Conservation (phyloP, 495 filamentous ascomycete genomes). For the Penicillium chermesinum region DNA sequence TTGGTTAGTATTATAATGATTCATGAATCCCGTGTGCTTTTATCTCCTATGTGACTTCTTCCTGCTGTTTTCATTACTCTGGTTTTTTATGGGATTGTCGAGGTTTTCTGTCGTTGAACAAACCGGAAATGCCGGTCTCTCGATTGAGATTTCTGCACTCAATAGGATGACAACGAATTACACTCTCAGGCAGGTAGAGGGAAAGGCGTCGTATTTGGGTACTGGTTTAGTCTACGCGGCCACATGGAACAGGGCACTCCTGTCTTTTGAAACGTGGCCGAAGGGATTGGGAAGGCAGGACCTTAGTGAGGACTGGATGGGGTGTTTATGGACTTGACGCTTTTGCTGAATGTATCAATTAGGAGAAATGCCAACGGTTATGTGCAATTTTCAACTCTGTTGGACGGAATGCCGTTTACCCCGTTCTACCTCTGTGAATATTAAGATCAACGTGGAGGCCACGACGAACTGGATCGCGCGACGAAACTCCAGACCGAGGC, state of each 20-base stretch:
- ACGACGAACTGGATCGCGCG: too few species aligned
- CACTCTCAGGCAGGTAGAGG: not conserved
- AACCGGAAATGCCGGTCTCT: not conserved
- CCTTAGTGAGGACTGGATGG: not conserved
- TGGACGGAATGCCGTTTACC: too few species aligned
- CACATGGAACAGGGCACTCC: not conserved
- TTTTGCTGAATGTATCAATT: not conserved
- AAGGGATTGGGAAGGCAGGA: not conserved
- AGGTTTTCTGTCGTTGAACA: too few species aligned
- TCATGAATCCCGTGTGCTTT: constrained; percentile 11
- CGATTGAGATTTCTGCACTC: not conserved
- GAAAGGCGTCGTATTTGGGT: not conserved
- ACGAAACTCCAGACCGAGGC: not conserved
- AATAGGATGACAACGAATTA: not conserved
- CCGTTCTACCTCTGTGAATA: too few species aligned
- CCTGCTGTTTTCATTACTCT: not conserved
- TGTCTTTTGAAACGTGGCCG: not conserved
- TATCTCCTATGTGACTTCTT: constrained; percentile 3
- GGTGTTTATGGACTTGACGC: not conserved
- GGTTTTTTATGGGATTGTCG: not conserved
- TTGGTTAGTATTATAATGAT: constrained; percentile 2
- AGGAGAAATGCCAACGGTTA: not conserved
- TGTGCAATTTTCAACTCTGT: too few species aligned
- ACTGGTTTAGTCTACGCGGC: not conserved
- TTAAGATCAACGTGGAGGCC: too few species aligned